A percentile compares a stretch with the other conserved stretches of the same genome.
These are phyloP conservation scores for Diaporthe destruens DNA, from an alignment of 2,329 filamentous ascomycete genomes.

Conservation along the genomic window DNA sequence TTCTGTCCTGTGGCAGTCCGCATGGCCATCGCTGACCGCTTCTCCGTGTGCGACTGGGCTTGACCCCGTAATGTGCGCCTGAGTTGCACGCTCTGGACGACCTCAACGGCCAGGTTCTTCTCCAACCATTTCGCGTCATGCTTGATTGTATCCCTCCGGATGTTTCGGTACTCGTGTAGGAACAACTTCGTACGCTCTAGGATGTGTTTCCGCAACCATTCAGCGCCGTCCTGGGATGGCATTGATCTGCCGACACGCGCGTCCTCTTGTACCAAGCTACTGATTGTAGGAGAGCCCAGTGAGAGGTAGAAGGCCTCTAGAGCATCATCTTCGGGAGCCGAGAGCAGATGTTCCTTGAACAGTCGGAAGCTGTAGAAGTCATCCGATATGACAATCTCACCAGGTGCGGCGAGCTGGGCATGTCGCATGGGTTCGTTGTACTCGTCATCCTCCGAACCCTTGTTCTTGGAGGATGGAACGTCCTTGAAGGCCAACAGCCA, in stretches of 20 bases:
- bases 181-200: constrained; percentile 91
- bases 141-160: constrained; percentile 81
- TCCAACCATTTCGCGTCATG: constrained; percentile 93
- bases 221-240: constrained; percentile 76
- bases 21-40: constrained; percentile 78
- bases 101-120: constrained; percentile 81
- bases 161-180: constrained; percentile 79
- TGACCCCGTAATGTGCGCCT: constrained; percentile 81
- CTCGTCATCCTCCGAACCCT: constrained; percentile 66
- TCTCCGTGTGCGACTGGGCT: constrained; percentile 77
- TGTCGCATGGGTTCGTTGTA: constrained; percentile 77
- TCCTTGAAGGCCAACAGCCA: constrained; percentile 90
- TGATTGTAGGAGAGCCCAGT: constrained; percentile 83
- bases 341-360: constrained; percentile 87
- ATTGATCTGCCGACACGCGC: constrained; percentile 76
- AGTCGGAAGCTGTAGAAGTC: constrained; percentile 90
- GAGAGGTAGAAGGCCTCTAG: constrained; percentile 87
- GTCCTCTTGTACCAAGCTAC: constrained; percentile 82
- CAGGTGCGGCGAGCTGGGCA: constrained; percentile 81
- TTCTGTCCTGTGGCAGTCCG: constrained; percentile 68
- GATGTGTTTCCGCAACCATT: constrained; percentile 81
- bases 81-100: constrained; percentile 83
- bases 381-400: constrained; percentile 82
- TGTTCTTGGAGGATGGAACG: constrained; percentile 63
- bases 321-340: constrained; percentile 88